Conservation (phyloP, 2,329 filamentous ascomycete species). For the Curvularia lunata region DNA sequence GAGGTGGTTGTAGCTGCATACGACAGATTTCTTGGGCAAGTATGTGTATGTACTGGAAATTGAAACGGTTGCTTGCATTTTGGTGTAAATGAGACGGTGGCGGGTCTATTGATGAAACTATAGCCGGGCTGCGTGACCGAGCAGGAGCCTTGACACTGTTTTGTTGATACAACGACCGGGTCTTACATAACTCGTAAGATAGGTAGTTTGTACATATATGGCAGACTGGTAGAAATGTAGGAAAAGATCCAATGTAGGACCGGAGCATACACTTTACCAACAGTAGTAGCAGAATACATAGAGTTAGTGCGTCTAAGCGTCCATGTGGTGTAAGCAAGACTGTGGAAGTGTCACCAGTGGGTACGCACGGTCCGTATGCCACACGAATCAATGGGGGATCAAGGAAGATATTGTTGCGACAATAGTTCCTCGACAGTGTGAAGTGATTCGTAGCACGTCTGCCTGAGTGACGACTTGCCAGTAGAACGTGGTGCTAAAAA, state of each 20-base stretch:
- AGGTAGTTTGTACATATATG: background rate
- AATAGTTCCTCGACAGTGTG: conserved; percentile 18
- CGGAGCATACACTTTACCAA: conserved; percentile 22
- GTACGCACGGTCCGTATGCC: conserved; percentile 11
- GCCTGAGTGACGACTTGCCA: conserved; percentile 14
- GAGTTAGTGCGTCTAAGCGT: conserved; percentile 22
- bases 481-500: conserved; percentile 13
- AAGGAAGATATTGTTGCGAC: conserved; percentile 19
- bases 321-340: conserved; percentile 21
- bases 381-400: conserved; percentile 1
- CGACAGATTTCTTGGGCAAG: background rate
- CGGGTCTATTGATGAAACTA: background rate
- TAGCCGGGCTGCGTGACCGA: background rate
- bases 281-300: conserved; percentile 21
- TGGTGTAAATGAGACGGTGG: background rate
- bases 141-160: background rate
- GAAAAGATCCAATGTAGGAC: conserved; percentile 11
- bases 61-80: background rate
- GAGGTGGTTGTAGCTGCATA: background rate
- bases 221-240: conserved; percentile 8
- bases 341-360: conserved; percentile 29
- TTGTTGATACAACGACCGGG: background rate
- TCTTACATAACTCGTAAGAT: background rate
- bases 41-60: background rate
- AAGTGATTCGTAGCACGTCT: conserved; percentile 2